These are phyloP conservation scores for Apiospora pterosperma DNA, from an alignment of 2,329 filamentous ascomycete genomes.

Conservation along the genomic window DNA sequence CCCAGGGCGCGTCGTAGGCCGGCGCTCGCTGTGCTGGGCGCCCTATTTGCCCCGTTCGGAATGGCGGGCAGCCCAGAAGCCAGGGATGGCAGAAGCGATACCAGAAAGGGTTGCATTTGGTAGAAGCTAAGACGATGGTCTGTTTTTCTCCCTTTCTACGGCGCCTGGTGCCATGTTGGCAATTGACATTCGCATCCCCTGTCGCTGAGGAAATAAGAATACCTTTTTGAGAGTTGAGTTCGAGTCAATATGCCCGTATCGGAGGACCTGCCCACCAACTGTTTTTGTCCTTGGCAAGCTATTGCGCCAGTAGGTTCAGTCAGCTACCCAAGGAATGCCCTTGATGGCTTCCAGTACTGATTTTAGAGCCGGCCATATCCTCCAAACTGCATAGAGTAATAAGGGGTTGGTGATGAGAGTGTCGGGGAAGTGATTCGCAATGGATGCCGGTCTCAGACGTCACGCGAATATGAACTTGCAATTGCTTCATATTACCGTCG, in stretches of 20 bases:
- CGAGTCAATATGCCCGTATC: neutral
- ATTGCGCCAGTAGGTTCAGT: neutral
- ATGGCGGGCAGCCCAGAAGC: neutral
- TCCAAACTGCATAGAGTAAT: no score
- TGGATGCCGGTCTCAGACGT: neutral
- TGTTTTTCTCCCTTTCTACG: neutral
- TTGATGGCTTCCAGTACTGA: neutral
- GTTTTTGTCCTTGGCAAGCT: neutral
- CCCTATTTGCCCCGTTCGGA: neutral
- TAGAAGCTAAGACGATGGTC: neutral
- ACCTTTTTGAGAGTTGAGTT: neutral
- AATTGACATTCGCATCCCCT: neutral
- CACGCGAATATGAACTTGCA: neutral
- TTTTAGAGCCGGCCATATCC: neutral
- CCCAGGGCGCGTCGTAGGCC: constrained; percentile 40
- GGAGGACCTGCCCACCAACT: neutral
- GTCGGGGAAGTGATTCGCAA: no score
- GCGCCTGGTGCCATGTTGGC: neutral
- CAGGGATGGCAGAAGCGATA: neutral
- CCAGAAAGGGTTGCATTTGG: neutral
- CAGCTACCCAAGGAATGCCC: no score
- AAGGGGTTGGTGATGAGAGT: no score
- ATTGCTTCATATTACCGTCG: neutral
- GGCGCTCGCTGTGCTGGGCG: neutral
- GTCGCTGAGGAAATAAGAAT: neutral